These are phyloP conservation scores for Neonectria faginata DNA, from an alignment of 2,329 filamentous ascomycete genomes.

Conservation along the genomic window DNA sequence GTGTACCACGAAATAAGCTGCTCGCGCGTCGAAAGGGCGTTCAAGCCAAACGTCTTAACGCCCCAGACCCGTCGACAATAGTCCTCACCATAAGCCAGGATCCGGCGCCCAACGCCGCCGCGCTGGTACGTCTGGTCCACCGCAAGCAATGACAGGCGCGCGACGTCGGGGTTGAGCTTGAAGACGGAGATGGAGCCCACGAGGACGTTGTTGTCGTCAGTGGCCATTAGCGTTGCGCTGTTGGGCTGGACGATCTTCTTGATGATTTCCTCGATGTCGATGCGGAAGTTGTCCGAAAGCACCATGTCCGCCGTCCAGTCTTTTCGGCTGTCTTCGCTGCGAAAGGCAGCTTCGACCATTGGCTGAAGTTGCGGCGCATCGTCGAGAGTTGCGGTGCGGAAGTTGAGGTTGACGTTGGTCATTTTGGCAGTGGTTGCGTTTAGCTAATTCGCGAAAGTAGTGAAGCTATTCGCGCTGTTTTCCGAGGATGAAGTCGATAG, in stretches of 20 bases:
- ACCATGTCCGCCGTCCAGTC: constrained; percentile 49
- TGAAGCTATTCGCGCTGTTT: background rate
- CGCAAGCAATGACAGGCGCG: constrained; percentile 51
- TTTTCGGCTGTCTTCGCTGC: constrained; percentile 52
- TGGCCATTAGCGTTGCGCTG: constrained; percentile 48
- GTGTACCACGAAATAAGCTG: constrained; percentile 52
- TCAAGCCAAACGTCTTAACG: constrained; percentile 45
- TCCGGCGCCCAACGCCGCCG: constrained; percentile 48
- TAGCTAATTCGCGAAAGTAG: background rate
- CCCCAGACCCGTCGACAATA: constrained; percentile 47
- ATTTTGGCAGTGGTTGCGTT: constrained; percentile 17
- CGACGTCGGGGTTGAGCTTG: constrained; percentile 41
- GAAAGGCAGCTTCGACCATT: constrained; percentile 56
- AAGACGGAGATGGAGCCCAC: constrained; percentile 47
- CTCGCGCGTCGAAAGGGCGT: constrained; percentile 50
- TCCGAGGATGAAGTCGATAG: background rate
- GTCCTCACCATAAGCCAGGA: constrained; percentile 49
- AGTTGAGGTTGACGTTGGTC: constrained; percentile 43
- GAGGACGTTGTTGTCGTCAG: constrained; percentile 28
- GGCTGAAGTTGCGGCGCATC: constrained; percentile 52
- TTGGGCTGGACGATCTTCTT: constrained; percentile 58
- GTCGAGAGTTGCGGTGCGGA: constrained; percentile 52
- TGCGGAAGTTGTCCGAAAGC: constrained; percentile 78
- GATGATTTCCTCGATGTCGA: constrained; percentile 73
- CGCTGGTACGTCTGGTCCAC: constrained; percentile 49